These are phyloP conservation scores for Penicillium paradoxum DNA, from an alignment of 495 filamentous ascomycete species.

Conservation along the genomic window DNA sequence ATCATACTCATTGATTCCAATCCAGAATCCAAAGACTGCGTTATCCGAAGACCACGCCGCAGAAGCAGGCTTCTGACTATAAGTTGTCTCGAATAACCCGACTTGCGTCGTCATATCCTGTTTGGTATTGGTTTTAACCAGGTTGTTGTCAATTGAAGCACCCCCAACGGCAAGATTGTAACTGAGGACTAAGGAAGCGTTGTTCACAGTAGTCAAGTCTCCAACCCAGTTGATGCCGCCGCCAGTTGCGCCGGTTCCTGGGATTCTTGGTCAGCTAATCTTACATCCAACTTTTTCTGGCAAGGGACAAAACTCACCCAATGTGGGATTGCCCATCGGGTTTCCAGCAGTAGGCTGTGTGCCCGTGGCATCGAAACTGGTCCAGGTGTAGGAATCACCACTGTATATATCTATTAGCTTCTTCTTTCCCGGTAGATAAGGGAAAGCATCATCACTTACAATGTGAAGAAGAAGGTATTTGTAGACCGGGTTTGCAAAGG, in stretches of 20 bases:
- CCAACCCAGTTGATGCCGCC: constrained; percentile 52
- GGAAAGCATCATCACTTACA: constrained; percentile 17
- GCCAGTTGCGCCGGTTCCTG: constrained; percentile 46
- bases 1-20: constrained; percentile 69
- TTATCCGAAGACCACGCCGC: constrained; percentile 58
- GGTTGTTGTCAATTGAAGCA: constrained; percentile 49
- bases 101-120: constrained; percentile 32
- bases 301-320: constrained; percentile 18
- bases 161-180: constrained; percentile 55
- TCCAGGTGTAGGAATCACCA: constrained; percentile 59
- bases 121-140: constrained; percentile 28
- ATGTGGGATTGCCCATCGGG: constrained; percentile 69
- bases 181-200: constrained; percentile 46
- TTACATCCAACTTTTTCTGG: neutral
- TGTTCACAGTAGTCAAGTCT: constrained; percentile 51
- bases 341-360: constrained; percentile 57
- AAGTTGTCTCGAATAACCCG: constrained; percentile 22
- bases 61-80: constrained; percentile 26
- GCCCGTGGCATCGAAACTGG: constrained; percentile 59
- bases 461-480: constrained; percentile 34
- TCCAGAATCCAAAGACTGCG: constrained; percentile 65
- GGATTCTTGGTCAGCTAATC: neutral
- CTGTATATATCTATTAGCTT: constrained; percentile 10
- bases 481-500: constrained; percentile 10
- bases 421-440: neutral